Conservation (phyloP, 441 rosid genomes). For the Pelargonium fulgidum region DNA sequence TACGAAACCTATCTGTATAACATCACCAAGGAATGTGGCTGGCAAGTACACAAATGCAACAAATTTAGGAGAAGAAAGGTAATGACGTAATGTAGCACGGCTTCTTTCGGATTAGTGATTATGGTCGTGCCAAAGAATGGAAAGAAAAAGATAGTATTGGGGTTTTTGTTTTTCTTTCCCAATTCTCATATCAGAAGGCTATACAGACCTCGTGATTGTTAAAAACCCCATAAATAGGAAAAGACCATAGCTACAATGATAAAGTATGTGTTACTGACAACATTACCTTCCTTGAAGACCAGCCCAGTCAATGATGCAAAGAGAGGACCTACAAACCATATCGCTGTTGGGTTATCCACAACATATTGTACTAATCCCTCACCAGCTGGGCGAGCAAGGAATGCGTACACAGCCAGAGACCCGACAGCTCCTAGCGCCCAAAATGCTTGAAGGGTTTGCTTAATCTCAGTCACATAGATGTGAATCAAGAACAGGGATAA, state of each 20-base stretch:
- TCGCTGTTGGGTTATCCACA: conserved; percentile 48
- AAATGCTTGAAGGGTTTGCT: conserved; percentile 85
- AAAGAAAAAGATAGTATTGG: too few species aligned
- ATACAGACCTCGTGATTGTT: not conserved
- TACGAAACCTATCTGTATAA: too few species aligned
- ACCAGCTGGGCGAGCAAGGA: conserved; percentile 65
- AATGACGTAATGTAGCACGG: not conserved
- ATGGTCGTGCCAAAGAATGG: too few species aligned
- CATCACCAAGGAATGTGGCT: too few species aligned
- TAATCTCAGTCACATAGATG: conserved; percentile 83
- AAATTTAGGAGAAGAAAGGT: not conserved
- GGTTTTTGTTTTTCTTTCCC: not conserved
- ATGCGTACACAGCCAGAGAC: conserved; percentile 49
- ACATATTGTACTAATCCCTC: conserved; percentile 59
- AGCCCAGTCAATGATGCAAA: conserved; percentile 87
- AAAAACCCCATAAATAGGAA: not conserved
- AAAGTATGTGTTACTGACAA: not conserved
- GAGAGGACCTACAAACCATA: conserved; percentile 91
- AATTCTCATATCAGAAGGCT: not conserved
- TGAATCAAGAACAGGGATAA: conserved; percentile 68
- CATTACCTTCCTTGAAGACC: conserved; percentile 86
- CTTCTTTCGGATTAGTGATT: too few species aligned
- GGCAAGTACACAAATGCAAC: not conserved
- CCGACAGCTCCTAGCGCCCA: conserved; percentile 83
- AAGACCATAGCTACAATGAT: not conserved